These are phyloP conservation scores for Solanum ossicruentum DNA, from an alignment of 257 asterid species.

Conservation along the genomic window DNA sequence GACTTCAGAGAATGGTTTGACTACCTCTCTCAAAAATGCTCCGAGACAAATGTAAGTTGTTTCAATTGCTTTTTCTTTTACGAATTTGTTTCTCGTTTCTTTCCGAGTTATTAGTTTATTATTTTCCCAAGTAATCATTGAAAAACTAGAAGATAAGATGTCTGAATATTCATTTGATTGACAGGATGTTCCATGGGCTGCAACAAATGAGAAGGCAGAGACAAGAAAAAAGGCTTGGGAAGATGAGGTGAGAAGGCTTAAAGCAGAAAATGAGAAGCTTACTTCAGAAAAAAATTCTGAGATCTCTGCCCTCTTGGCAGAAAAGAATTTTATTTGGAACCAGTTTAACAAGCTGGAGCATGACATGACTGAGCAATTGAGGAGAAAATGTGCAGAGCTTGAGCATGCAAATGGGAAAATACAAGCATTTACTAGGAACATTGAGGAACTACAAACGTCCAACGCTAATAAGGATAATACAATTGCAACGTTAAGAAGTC, in stretches of 20 bases:
- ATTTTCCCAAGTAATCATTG: neutral
- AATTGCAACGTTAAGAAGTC: slow-evolving; percentile 23
- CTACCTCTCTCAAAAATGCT: slow-evolving; percentile 25
- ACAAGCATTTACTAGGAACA: slow-evolving; percentile 17
- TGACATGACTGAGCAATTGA: slow-evolving; percentile 25
- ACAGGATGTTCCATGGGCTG: slow-evolving; percentile 33
- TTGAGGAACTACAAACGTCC: slow-evolving; percentile 39
- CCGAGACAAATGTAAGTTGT: slow-evolving; percentile 31
- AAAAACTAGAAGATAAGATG: neutral
- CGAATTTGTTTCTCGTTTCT: neutral
- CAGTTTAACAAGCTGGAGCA: slow-evolving; percentile 56
- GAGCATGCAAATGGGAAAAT: slow-evolving; percentile 48
- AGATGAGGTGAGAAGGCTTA: slow-evolving; percentile 39
- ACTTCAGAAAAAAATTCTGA: slow-evolving; percentile 33
- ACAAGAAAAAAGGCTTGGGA: slow-evolving; percentile 19
- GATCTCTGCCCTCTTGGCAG: slow-evolving; percentile 45
- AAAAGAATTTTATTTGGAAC: slow-evolving; percentile 72
- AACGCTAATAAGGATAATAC: slow-evolving; percentile 16
- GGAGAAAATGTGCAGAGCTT: slow-evolving; percentile 29
- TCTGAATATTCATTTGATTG: neutral
- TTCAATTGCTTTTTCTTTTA: neutral
- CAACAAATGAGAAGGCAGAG: slow-evolving; percentile 14
- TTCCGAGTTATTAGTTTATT: neutral
- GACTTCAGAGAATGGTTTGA: slow-evolving; percentile 46
- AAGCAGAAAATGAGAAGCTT: slow-evolving; percentile 38